Conservation (phyloP, 1,139 yeast species). For the Blastobotrys buckinghamii region DNA sequence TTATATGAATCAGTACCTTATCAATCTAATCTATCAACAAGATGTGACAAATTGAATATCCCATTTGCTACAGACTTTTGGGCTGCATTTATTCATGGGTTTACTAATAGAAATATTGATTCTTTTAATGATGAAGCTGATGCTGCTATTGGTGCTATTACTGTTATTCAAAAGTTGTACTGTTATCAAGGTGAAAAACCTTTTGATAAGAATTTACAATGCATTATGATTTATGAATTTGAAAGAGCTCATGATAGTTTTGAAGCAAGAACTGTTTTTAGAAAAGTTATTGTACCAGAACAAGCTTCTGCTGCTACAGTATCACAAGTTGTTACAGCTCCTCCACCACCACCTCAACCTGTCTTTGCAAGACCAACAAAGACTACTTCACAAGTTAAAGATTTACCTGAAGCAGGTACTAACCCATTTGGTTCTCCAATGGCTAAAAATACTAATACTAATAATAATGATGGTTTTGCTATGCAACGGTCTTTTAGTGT, state of each 20-base stretch:
- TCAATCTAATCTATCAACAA: conserved; percentile 25
- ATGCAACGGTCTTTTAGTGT: conserved; percentile 24
- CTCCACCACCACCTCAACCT: conserved; percentile 9
- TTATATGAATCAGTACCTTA: conserved; percentile 28
- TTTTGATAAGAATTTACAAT: conserved; percentile 23
- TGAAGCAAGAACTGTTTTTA: conserved; percentile 33
- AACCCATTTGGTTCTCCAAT: conserved; percentile 19
- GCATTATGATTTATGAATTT: conserved; percentile 34
- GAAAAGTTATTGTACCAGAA: conserved; percentile 23
- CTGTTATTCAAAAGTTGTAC: conserved; percentile 33
- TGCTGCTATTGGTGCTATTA: conserved; percentile 33
- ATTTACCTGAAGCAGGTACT: not conserved
- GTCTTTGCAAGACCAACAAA: conserved; percentile 8
- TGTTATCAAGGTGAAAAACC: conserved; percentile 15
- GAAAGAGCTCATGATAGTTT: conserved; percentile 32
- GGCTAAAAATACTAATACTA: conserved; percentile 4
- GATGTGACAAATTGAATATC: conserved; percentile 31
- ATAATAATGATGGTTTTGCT: conserved; percentile 3
- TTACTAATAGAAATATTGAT: conserved; percentile 16
- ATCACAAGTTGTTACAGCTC: conserved; percentile 9
- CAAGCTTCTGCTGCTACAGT: conserved; percentile 15
- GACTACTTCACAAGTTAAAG: not conserved
- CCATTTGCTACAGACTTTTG: conserved; percentile 38
- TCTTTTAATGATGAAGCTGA: conserved; percentile 23
- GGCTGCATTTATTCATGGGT: conserved; percentile 35